Conservation (phyloP, 352 stramenopile genomes). For the Phytophthora uliginosa region DNA sequence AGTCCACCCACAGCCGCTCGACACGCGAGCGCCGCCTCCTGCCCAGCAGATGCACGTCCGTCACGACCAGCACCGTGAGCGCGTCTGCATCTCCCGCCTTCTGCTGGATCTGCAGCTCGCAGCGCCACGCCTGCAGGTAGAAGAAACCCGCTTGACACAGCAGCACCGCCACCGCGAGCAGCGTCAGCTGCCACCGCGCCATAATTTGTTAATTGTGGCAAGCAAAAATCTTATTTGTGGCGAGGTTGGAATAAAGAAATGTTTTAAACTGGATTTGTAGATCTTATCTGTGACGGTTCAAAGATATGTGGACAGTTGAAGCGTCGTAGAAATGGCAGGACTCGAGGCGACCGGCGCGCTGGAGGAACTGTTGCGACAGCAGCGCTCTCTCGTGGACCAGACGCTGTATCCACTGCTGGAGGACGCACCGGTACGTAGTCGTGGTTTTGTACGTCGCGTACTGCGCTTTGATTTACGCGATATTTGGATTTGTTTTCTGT, state of each 20-base stretch:
- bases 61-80: conserved; percentile 66
- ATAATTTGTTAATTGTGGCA: conserved; percentile 16
- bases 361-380: conserved; percentile 58
- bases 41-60: conserved; percentile 81
- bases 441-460: background rate
- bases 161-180: conserved; percentile 36
- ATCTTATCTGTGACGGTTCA: background rate
- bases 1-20: conserved; percentile 81
- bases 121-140: conserved; percentile 64
- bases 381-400: conserved; percentile 50
- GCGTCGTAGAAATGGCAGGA: conserved; percentile 9
- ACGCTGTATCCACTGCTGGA: conserved; percentile 49
- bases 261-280: no score
- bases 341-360: conserved; percentile 33
- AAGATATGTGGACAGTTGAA: conserved; percentile 17
- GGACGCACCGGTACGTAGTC: conserved; percentile 31
- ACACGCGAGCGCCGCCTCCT: conserved; percentile 65
- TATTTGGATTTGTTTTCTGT: background rate
- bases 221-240: background rate
- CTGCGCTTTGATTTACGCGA: background rate
- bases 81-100: background rate
- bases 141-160: conserved; percentile 68
- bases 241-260: background rate
- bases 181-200: conserved; percentile 27
- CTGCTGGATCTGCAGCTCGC: conserved; percentile 26